Evolutionary conservation across 768 basidiomycete species (phyloP), one percentile per base, ranked within the genome.

Genomic region (Gymnopilus dilepis): DNA sequence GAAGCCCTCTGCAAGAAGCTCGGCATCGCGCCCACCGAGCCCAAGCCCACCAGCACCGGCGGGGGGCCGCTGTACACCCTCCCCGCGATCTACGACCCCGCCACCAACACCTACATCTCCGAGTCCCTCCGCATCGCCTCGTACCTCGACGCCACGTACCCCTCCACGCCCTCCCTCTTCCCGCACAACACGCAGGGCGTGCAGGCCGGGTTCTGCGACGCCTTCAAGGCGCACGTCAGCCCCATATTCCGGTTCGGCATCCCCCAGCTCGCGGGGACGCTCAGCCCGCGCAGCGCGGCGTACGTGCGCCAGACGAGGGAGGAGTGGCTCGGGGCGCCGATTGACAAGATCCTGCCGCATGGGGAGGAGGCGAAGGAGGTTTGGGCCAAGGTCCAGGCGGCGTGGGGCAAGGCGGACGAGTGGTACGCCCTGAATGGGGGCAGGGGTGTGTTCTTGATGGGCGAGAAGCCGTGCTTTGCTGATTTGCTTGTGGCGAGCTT

Each of bases 101-200:
- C 69, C 37, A 84, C 81, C 4, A 72, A 72, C 9, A 61, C 66
- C 3, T 60, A 72, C 15, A 47, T 86, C 34, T 59, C 77, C 4
- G 81, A 85, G 19, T 84, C 84, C 0, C 61, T 70, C 22, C 67
- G 60, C 28, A 86, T 87, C 58, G 84, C 80, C 0, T 67, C 74
- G n/a, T 85, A 86, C 67, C 74, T 86, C 54, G 85, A 86, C 62
- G 70, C 75, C 5, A 73, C 75, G 1, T 86, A 84, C 65, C 84
- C 85, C 0, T 71, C 74, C 57, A 76, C 78, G 0, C 79, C 78
- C 4, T 17, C 54, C 0, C 60, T 84, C 13, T 66, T 84, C 56
- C 80, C 78, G 0, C 9, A 62, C 37, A 50, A 58, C 19, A 65
- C 61, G 12, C 48, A 58, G 17, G 69, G 57, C 1, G 40, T 72